Evolutionary conservation across 2,329 filamentous ascomycete species (phyloP).

Genomic region (Ambrosiella xylebori): DNA sequence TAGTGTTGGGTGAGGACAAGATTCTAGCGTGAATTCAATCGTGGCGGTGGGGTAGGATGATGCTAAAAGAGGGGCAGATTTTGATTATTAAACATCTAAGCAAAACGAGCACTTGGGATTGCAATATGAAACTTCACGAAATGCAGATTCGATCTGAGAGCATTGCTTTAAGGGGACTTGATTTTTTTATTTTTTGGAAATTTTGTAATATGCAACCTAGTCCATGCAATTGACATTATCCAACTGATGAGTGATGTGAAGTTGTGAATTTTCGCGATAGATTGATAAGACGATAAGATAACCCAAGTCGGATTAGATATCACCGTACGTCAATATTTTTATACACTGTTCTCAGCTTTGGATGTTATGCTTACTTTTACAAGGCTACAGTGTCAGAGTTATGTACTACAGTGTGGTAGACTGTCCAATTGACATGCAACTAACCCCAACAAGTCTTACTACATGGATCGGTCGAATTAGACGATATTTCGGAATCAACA

Average conservation of each 20-base stretch:
- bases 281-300: constrained; percentile 1
- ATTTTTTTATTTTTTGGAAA: no score
- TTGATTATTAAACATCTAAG: neutral
- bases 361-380: no score
- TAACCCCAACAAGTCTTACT: neutral
- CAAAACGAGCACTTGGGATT: neutral
- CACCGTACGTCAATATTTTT: no score
- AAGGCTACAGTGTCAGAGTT: no score
- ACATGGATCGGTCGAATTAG: neutral
- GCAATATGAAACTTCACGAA: neutral
- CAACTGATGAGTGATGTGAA: neutral
- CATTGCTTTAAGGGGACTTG: neutral
- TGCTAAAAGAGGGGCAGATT: neutral
- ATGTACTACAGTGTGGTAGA: no score
- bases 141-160: neutral
- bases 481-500: neutral
- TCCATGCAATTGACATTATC: neutral
- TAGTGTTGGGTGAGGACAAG: no score
- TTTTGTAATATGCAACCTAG: neutral
- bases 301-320: neutral
- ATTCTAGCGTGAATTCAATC: neutral
- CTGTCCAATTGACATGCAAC: no score
- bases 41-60: neutral
- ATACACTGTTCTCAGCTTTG: no score
- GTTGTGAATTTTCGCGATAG: neutral